Evolutionary conservation across 768 basidiomycete species (phyloP).

Genomic region (Tulasnella sp.): DNA sequence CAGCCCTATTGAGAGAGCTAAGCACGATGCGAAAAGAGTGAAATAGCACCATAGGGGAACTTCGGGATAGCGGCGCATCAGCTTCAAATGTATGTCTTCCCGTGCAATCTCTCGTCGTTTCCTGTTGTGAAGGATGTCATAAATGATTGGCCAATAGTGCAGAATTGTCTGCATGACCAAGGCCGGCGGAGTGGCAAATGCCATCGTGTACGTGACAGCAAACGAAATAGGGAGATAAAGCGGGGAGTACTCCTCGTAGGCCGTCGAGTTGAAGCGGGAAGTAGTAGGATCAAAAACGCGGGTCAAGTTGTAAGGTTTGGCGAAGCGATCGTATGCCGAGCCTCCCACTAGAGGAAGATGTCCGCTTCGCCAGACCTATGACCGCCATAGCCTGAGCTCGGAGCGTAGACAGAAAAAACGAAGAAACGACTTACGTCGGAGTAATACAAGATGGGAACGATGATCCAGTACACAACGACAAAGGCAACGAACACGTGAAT

Average conservation of each 20-base stretch:
- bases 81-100: constrained; percentile 35
- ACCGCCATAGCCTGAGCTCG: neutral
- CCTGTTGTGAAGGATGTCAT: constrained; percentile 22
- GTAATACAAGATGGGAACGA: constrained; percentile 84
- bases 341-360: constrained; percentile 34
- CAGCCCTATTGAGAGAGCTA: constrained; percentile 26
- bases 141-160: constrained; percentile 31
- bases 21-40: constrained; percentile 27
- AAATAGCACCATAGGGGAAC: constrained; percentile 33
- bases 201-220: constrained; percentile 30
- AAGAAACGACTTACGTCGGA: constrained; percentile 48
- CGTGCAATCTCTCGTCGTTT: constrained; percentile 27
- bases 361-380: constrained; percentile 29
- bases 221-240: constrained; percentile 35
- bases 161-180: constrained; percentile 33
- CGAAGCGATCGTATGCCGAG: constrained; percentile 32
- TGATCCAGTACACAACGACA: constrained; percentile 84
- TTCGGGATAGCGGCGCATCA: constrained; percentile 36
- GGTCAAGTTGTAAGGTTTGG: constrained; percentile 30
- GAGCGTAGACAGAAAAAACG: neutral
- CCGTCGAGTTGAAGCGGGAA: constrained; percentile 28
- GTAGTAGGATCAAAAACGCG: constrained; percentile 23
- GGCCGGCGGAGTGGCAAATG: constrained; percentile 30
- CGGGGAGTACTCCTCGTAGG: constrained; percentile 36
- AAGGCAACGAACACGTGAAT: constrained; percentile 82